Conservation (phyloP, 768 basidiomycete species). For the Serendipita sp. region DNA sequence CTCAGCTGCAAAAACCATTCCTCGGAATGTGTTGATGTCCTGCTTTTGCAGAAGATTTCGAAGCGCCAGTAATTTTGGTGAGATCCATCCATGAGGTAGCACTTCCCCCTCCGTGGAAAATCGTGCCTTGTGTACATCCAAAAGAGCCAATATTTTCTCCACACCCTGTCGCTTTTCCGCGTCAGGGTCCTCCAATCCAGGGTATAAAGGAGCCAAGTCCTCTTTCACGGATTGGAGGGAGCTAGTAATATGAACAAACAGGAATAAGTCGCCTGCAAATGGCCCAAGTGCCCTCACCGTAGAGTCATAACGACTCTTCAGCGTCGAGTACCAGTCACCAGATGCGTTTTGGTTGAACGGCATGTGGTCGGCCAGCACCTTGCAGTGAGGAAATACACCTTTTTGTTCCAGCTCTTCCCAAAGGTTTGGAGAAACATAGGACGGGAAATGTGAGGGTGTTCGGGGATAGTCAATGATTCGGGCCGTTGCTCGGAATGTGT, state of each 20-base stretch:
- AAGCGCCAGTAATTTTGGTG: constrained; percentile 54
- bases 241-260: constrained; percentile 7
- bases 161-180: background rate
- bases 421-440: constrained; percentile 39
- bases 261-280: constrained; percentile 57
- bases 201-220: background rate
- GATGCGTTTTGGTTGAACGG: background rate
- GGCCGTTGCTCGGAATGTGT: constrained; percentile 53
- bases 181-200: background rate
- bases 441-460: constrained; percentile 32
- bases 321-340: background rate
- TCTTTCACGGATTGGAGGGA: background rate
- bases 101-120: background rate
- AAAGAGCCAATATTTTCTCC: constrained; percentile 21
- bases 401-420: constrained; percentile 36
- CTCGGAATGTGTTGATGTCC: constrained; percentile 45
- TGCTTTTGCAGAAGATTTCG: constrained; percentile 43
- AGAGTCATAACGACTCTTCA: constrained; percentile 45
- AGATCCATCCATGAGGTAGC: constrained; percentile 41
- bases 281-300: constrained; percentile 52
- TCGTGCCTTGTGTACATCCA: constrained; percentile 30
- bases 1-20: constrained; percentile 78
- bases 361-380: constrained; percentile 37
- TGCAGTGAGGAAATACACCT: constrained; percentile 20
- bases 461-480: constrained; percentile 43